A percentile compares a stretch with the other conserved stretches of the same genome.
Evolutionary conservation across 1,284 basidiomycete genomes (phyloP).

Genomic region (Rhizopogon hawkerae): DNA sequence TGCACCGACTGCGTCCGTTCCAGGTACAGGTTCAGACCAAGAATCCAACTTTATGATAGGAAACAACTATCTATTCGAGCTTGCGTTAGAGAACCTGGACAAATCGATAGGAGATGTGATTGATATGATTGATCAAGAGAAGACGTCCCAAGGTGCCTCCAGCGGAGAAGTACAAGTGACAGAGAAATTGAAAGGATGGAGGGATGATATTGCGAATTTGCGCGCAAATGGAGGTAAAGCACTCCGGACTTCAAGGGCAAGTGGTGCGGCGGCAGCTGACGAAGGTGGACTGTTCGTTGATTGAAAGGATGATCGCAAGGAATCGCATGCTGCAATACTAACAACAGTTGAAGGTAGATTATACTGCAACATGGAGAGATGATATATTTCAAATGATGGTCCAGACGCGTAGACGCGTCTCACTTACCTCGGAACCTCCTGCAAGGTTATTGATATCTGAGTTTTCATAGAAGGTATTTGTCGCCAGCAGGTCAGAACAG

Average conservation of each 20-base stretch:
- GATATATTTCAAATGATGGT: too few species aligned
- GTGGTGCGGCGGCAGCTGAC: not conserved
- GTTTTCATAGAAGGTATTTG: too few species aligned
- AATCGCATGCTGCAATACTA: too few species aligned
- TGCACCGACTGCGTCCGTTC: not conserved
- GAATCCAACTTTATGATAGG: not conserved
- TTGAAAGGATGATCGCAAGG: not conserved
- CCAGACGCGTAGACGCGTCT: too few species aligned
- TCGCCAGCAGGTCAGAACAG: too few species aligned
- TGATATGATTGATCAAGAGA: conserved; percentile 4
- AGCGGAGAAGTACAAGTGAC: not conserved
- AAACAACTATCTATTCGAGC: conserved; percentile 6
- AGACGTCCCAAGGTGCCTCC: not conserved
- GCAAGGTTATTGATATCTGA: too few species aligned
- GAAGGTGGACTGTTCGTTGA: conserved; percentile 8
- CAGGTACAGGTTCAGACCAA: not conserved
- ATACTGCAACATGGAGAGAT: too few species aligned
- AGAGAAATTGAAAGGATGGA: conserved; percentile 6
- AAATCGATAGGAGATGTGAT: conserved; percentile 4
- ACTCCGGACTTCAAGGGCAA: not conserved
- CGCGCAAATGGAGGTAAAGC: not conserved
- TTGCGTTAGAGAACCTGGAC: conserved; percentile 2
- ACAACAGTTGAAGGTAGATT: too few species aligned
- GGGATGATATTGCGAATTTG: conserved; percentile 1
- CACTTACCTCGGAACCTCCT: too few species aligned